phyloP scores from a whole-genome alignment of 176 grass and related monocot species.

The Eragrostis nindensis region DNA sequence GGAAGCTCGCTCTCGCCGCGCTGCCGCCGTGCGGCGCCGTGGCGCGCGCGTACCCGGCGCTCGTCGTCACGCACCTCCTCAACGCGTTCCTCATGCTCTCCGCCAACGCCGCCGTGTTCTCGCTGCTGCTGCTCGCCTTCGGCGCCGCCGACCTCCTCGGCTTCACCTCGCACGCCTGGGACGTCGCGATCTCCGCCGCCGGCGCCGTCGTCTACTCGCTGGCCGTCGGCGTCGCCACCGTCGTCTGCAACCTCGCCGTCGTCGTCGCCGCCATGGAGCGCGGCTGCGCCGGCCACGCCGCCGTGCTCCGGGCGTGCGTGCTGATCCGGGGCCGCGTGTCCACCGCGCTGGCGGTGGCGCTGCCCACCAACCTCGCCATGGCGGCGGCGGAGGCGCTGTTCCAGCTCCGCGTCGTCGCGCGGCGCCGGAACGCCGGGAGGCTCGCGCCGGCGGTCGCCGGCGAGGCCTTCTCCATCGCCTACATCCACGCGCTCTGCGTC shows the following conservation, averaged over 20 bases:
- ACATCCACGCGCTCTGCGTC: conserved; percentile 72
- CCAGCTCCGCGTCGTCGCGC: conserved; percentile 68
- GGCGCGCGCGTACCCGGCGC: conserved; percentile 53
- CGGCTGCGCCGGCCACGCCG: conserved; percentile 43
- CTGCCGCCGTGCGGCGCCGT: conserved; percentile 41
- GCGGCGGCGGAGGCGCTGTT: conserved; percentile 71
- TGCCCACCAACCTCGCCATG: conserved; percentile 74
- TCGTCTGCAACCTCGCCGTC: conserved; percentile 78
- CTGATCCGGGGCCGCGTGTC: conserved; percentile 46
- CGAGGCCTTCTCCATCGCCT: conserved; percentile 81
- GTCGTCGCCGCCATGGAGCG: conserved; percentile 69
- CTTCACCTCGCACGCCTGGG: conserved; percentile 36
- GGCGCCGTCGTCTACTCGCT: conserved; percentile 72
- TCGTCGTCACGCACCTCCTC: conserved; percentile 68
- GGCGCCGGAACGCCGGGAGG: conserved; percentile 30
- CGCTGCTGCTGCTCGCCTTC: conserved; percentile 81
- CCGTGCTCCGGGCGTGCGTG: conserved; percentile 71
- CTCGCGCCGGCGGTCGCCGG: conserved; percentile 53
- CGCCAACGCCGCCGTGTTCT: conserved; percentile 78
- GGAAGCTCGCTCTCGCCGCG: neutral
- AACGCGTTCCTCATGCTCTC: conserved; percentile 65
- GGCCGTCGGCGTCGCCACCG: conserved; percentile 59
- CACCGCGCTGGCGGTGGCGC: conserved; percentile 66
- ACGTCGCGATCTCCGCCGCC: conserved; percentile 60
- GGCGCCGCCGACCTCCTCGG: conserved; percentile 54